Conservation (phyloP, 805 yeast species). For the Myxozyma neotropica region DNA sequence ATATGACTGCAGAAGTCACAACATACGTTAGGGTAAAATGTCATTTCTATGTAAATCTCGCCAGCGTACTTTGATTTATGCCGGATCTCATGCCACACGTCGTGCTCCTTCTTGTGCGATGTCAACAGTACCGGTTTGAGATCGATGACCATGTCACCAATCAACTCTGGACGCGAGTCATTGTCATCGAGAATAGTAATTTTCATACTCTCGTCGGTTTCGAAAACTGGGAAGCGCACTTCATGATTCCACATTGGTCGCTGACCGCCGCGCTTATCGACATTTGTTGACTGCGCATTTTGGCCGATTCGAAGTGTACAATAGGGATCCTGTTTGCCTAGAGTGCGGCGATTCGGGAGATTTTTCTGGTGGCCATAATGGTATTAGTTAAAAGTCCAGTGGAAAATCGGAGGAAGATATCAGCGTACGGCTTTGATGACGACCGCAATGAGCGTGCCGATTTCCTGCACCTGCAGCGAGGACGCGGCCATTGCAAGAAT, state of each 20-base stretch:
- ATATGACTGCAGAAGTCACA: background rate
- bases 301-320: constrained; percentile 80
- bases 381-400: too few species aligned
- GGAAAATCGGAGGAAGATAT: background rate
- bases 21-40: constrained; percentile 60
- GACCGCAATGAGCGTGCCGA: constrained; percentile 68
- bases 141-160: constrained; percentile 80
- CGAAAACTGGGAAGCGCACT: constrained; percentile 63
- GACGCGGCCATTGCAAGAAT: constrained; percentile 1
- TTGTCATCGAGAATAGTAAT: constrained; percentile 80
- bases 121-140: constrained; percentile 71
- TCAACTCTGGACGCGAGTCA: constrained; percentile 73
- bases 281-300: constrained; percentile 74
- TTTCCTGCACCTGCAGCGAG: constrained; percentile 20
- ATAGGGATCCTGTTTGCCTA: constrained; percentile 94
- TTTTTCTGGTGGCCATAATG: constrained; percentile 51
- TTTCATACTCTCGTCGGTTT: constrained; percentile 62
- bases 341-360: constrained; percentile 78
- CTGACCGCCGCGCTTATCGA: constrained; percentile 88
- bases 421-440: constrained; percentile 62
- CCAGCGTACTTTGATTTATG: constrained; percentile 81
- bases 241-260: constrained; percentile 87
- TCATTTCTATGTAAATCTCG: constrained; percentile 84
- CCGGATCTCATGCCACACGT: constrained; percentile 76
- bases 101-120: constrained; percentile 72